A percentile compares a stretch with the other conserved stretches of the same genome.
Evolutionary conservation across 345 rosid species (phyloP).

Genomic region (Linum trigynum): DNA sequence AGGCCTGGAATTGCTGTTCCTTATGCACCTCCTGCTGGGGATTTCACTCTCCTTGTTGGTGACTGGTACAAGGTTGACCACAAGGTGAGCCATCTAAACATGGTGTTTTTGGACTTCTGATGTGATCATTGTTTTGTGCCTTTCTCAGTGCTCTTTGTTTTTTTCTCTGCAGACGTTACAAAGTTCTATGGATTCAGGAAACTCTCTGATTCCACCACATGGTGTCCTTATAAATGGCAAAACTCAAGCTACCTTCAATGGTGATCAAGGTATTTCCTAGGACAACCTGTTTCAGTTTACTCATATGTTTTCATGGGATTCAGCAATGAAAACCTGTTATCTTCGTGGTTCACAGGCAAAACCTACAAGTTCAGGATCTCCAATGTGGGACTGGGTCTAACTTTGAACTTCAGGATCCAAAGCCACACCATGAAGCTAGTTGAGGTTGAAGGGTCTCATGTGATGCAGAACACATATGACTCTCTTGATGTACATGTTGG

Average conservation of each 20-base stretch:
- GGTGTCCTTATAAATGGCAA: constrained; percentile 62
- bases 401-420: constrained; percentile 79
- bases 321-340: neutral
- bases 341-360: constrained; percentile 44
- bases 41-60: constrained; percentile 50
- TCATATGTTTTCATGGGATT: neutral
- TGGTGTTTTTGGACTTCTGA: too few relatives aligned
- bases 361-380: constrained; percentile 81
- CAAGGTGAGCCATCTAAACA: constrained; percentile 14
- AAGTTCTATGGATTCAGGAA: neutral
- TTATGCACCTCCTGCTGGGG: constrained; percentile 40
- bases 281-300: neutral
- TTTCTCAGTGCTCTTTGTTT: too few relatives aligned
- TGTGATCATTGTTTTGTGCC: too few relatives aligned
- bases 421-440: constrained; percentile 68
- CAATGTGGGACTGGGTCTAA: constrained; percentile 59
- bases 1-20: constrained; percentile 57
- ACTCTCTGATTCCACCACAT: constrained; percentile 19
- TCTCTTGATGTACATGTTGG: constrained; percentile 90
- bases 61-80: constrained; percentile 52
- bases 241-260: constrained; percentile 35
- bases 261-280: constrained; percentile 46
- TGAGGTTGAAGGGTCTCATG: constrained; percentile 91
- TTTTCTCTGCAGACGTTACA: neutral
- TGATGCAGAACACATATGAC: constrained; percentile 55